These are phyloP conservation scores for Acanthamoeba triangularis DNA, from an alignment of 208 protist genomes.

Conservation along the genomic window DNA sequence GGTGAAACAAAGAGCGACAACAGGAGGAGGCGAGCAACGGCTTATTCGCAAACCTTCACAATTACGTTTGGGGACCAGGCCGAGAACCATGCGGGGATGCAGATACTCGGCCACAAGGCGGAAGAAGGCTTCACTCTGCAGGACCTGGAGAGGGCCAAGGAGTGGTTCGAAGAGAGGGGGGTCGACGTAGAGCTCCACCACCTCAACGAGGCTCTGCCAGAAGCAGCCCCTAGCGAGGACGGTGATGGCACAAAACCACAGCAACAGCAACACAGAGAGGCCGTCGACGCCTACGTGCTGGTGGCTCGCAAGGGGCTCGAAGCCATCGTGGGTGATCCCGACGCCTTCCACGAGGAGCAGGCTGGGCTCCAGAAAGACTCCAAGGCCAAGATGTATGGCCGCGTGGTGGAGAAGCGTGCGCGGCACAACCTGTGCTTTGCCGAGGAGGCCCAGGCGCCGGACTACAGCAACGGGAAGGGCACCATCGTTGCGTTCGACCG, in stretches of 20 bases:
- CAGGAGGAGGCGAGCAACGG: not conserved
- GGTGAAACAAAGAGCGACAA: not conserved
- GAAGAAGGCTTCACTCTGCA: conserved; percentile 54
- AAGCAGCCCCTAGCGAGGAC: no score
- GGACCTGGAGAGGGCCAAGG: conserved; percentile 70
- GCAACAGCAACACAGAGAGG: not conserved
- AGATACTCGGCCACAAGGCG: conserved; percentile 67
- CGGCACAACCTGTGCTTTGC: conserved; percentile 82
- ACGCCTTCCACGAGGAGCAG: conserved; percentile 76
- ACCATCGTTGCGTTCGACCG: conserved; percentile 76
- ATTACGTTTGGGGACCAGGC: conserved; percentile 80
- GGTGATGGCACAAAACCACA: not conserved
- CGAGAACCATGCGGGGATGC: conserved; percentile 80
- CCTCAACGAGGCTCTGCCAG: conserved; percentile 75
- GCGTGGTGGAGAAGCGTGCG: conserved; percentile 81
- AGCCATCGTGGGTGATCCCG: conserved; percentile 40
- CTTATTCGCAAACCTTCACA: conserved; percentile 69
- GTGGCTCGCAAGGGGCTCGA: conserved; percentile 80
- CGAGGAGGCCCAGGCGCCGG: conserved; percentile 68
- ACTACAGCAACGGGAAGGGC: conserved; percentile 83
- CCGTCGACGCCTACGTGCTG: conserved; percentile 79
- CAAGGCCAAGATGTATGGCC: conserved; percentile 83
- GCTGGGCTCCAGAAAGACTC: conserved; percentile 59
- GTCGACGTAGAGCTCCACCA: conserved; percentile 73
- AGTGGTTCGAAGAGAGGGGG: conserved; percentile 79